phyloP scores from a whole-genome alignment of 257 asterid genomes.

The Vinca minor region DNA sequence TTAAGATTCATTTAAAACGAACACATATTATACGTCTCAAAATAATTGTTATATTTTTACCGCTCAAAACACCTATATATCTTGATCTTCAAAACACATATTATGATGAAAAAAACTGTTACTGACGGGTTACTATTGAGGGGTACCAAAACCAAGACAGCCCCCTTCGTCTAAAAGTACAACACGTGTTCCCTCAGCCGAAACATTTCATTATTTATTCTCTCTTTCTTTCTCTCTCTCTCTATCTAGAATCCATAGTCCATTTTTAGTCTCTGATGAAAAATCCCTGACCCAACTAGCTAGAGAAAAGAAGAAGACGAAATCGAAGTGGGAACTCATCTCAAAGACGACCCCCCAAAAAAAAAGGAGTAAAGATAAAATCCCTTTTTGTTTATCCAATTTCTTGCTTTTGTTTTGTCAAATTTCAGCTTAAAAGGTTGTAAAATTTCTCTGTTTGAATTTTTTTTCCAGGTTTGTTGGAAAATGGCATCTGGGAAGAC shows the following conservation, averaged over 20 bases:
- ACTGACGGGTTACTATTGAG: too few relatives aligned
- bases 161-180: too few relatives aligned
- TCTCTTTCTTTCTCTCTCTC: background rate
- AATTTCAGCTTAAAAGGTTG: background rate
- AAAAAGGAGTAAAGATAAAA: background rate
- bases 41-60: too few relatives aligned
- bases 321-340: background rate
- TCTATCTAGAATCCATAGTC: background rate
- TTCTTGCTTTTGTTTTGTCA: background rate
- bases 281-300: background rate
- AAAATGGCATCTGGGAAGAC: conserved; percentile 42
- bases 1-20: too few relatives aligned
- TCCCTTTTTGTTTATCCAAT: background rate
- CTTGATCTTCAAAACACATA: too few relatives aligned
- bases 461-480: conserved; percentile 21
- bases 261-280: background rate
- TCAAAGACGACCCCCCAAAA: too few relatives aligned
- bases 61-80: too few relatives aligned
- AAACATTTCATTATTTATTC: background rate
- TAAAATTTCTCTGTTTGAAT: conserved; percentile 1
- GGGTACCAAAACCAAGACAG: too few relatives aligned
- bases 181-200: conserved; percentile 15
- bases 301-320: background rate
- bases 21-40: too few relatives aligned
- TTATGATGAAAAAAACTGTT: too few relatives aligned